Evolutionary conservation across 2,329 filamentous ascomycete species (phyloP).

Genomic region (Ramichloridium luteum): DNA sequence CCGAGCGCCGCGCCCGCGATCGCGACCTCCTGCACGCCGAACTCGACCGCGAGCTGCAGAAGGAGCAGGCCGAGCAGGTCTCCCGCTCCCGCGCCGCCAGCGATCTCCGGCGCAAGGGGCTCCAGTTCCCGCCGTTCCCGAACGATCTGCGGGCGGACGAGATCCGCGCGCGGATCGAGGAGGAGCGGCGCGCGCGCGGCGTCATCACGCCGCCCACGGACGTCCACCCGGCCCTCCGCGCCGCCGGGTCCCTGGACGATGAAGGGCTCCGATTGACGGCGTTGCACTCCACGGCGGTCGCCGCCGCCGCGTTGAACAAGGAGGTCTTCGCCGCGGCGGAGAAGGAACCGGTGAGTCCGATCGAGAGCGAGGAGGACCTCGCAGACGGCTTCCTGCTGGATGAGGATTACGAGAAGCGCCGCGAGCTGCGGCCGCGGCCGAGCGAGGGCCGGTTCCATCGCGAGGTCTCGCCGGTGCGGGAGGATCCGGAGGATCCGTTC

Average conservation of each 20-base stretch:
- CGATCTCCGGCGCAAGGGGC: neutral
- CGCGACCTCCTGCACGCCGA: slow-evolving; percentile 53
- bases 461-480: no score
- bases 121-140: neutral
- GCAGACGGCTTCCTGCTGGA: no score
- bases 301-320: no score
- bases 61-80: slow-evolving; percentile 28
- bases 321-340: no score
- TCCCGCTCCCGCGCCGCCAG: no score
- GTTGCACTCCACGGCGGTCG: no score
- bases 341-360: no score
- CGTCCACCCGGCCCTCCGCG: slow-evolving; percentile 25
- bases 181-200: slow-evolving; percentile 16
- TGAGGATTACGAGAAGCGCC: no score
- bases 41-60: slow-evolving; percentile 52
- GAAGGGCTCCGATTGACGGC: no score
- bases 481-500: slow-evolving; percentile 17
- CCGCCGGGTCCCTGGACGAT: slow-evolving; percentile 7
- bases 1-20: slow-evolving; percentile 58
- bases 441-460: no score
- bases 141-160: slow-evolving; percentile 13
- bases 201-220: slow-evolving; percentile 18
- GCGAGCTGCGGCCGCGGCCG: no score
- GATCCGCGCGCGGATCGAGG: slow-evolving; percentile 13
- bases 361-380: no score